These are phyloP conservation scores for Oldenlandia corymbosa DNA, from an alignment of 257 asterid genomes.

Conservation along the genomic window DNA sequence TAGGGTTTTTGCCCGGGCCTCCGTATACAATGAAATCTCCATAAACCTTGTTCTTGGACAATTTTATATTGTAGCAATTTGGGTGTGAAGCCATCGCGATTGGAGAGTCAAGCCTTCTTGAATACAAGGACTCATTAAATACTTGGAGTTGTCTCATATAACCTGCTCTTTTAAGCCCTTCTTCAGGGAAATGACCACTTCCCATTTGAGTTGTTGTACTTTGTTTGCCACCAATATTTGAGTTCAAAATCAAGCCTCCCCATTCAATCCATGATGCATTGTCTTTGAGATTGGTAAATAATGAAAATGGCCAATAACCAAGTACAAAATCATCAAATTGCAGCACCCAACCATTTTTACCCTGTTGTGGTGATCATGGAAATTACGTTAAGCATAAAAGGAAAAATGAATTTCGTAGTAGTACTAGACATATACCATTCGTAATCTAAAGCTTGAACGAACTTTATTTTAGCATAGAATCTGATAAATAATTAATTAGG, in stretches of 20 bases:
- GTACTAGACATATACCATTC: no score
- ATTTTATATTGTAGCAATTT: constrained; percentile 2
- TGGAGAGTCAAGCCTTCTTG: constrained; percentile 1
- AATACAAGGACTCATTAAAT: constrained; percentile 8
- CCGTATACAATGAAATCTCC: constrained; percentile 18
- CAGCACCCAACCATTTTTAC: constrained; percentile 16
- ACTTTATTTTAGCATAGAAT: no score
- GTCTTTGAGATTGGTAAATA: no score
- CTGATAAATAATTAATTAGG: no score
- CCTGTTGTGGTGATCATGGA: no score
- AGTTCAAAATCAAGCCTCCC: constrained; percentile 19
- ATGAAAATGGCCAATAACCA: constrained; percentile 22
- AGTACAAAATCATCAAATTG: constrained; percentile 1
- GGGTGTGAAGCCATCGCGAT: neutral
- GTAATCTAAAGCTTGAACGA: no score
- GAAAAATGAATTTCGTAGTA: no score
- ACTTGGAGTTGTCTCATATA: constrained; percentile 15
- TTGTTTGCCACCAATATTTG: constrained; percentile 5
- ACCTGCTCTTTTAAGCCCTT: constrained; percentile 13
- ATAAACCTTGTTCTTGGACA: neutral
- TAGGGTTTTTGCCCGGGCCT: constrained; percentile 23
- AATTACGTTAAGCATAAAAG: no score
- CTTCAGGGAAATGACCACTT: constrained; percentile 22
- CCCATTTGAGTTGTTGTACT: no score
- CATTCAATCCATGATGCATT: no score